These are phyloP conservation scores for Domatiomyces globalis DNA, from an alignment of 2,329 filamentous ascomycete genomes.

Conservation along the genomic window DNA sequence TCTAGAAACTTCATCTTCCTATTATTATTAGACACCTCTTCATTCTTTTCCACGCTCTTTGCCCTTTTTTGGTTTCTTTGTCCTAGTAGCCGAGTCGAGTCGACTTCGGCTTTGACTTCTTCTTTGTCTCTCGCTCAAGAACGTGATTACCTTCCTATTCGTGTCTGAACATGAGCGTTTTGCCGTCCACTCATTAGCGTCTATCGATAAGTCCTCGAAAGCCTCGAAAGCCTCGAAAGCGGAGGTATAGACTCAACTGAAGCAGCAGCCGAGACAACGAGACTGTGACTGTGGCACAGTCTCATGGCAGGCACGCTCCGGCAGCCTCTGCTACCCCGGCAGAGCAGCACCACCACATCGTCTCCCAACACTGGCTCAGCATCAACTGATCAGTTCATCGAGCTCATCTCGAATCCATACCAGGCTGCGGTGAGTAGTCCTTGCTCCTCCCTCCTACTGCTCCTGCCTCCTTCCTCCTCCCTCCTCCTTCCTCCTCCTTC, in stretches of 20 bases:
- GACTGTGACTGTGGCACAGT: not conserved
- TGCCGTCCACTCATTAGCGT: not conserved
- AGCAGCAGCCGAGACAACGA: not conserved
- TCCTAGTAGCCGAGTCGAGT: too few species aligned
- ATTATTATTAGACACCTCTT: too few species aligned
- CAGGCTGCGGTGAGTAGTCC: constrained; percentile 26
- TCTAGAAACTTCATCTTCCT: too few species aligned
- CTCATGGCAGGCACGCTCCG: not conserved
- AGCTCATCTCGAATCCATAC: constrained; percentile 33
- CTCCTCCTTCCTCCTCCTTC: too few species aligned
- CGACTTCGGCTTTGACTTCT: too few species aligned
- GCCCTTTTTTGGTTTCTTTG: too few species aligned
- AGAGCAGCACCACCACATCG: not conserved
- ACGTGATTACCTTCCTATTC: not conserved
- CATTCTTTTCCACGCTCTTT: too few species aligned
- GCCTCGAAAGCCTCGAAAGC: not conserved
- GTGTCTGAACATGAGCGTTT: not conserved
- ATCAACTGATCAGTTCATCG: constrained; percentile 26
- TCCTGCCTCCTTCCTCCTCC: not conserved
- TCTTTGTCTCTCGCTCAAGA: not conserved
- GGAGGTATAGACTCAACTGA: not conserved
- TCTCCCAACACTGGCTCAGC: too few species aligned
- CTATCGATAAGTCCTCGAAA: not conserved
- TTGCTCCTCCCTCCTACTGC: not conserved
- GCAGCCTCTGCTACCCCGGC: constrained; percentile 4